phyloP scores from a whole-genome alignment of 2,329 filamentous ascomycete genomes.

The Lachnellula subtilissima region DNA sequence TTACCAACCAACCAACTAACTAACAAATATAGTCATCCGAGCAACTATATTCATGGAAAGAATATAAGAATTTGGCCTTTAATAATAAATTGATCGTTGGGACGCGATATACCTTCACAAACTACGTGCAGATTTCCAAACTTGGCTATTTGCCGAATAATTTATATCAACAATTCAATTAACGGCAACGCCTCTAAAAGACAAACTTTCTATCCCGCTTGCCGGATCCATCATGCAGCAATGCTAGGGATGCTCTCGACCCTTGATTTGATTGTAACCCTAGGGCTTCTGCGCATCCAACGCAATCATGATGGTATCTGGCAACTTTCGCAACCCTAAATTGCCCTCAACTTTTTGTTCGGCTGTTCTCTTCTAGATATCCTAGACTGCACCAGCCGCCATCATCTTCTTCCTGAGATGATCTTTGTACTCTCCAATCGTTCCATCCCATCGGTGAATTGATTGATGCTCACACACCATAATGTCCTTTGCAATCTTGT shows the following conservation, averaged over 20 bases:
- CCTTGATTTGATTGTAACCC: constrained; percentile 1
- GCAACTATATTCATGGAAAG: too few relatives aligned
- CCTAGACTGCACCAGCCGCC: constrained; percentile 76
- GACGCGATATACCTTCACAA: background rate
- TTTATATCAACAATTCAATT: constrained; percentile 9
- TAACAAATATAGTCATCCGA: too few relatives aligned
- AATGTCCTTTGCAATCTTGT: constrained; percentile 99
- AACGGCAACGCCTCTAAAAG: constrained; percentile 23
- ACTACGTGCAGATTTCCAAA: background rate
- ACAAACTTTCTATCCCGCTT: constrained; percentile 25
- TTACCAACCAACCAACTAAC: too few relatives aligned
- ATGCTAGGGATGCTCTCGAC: constrained; percentile 14
- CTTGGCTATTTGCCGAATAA: background rate
- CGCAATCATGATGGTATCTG: constrained; percentile 11
- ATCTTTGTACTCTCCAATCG: constrained; percentile 95
- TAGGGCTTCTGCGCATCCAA: constrained; percentile 15
- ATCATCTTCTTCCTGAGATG: constrained; percentile 99
- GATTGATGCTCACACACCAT: constrained; percentile 99
- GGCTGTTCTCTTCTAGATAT: background rate
- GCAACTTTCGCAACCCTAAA: constrained; percentile 11
- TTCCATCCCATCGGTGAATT: constrained; percentile 81
- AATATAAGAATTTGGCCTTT: too few relatives aligned
- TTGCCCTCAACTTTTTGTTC: constrained; percentile 20
- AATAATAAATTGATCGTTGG: too few relatives aligned
- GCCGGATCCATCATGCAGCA: constrained; percentile 9